Base-by-base conservation (phyloP, 2,329 filamentous ascomycete genomes). In the Aspergillus fischeri region DNA sequence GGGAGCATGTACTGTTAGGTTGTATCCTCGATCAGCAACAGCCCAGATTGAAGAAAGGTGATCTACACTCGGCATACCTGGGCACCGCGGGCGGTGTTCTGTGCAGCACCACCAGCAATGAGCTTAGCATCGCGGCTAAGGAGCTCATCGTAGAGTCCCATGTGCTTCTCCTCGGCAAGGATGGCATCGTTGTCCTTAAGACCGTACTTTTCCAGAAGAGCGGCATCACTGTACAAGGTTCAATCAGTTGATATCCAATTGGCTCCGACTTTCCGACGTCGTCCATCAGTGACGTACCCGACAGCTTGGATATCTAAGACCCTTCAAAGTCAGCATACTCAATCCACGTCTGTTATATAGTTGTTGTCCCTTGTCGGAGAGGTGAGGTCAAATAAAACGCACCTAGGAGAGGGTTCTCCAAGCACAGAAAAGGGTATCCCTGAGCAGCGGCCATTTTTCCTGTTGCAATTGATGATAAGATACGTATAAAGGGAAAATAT, bases 371-470 rank as follows among this genome's bases (percentile, higher is more conserved):
- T 24, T 47, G 20, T 47, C 44, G 10, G 42, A 45, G 42, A 49
- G 25, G 49, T 45, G 27, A 42, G 56, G 50, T 48, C 17, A 41
- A 17, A 38, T 28, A 11, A 49, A 32, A 72, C 69, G 54, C 55
- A 92, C 90, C 93, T 70, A 99, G 89, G 69, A 99, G 87, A 76
- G 94, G 94, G 79, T 99, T 99, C 88, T 97, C 94, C 70, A 99
- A 80, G 78, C 89, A 94, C 72, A 97, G 84, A 70, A 99, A 89
- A 77, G 90, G 83, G 81, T 89, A 97, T 78, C 92, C 88, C 79
- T 92, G 89, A 68, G 77, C 73, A 67, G 87, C 76, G 73, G 90
- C 83, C 91, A 96, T 96, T 71, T 69, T 60, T 62, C 48, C 54
- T 35, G 45, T n/a, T 49, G 51, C 49, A 52, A 57, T 51, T 51